A percentile compares a stretch with the other conserved stretches of the same genome.
These are phyloP conservation scores for Myxozyma kluyveri DNA, from an alignment of 805 yeast genomes.

Conservation along the genomic window DNA sequence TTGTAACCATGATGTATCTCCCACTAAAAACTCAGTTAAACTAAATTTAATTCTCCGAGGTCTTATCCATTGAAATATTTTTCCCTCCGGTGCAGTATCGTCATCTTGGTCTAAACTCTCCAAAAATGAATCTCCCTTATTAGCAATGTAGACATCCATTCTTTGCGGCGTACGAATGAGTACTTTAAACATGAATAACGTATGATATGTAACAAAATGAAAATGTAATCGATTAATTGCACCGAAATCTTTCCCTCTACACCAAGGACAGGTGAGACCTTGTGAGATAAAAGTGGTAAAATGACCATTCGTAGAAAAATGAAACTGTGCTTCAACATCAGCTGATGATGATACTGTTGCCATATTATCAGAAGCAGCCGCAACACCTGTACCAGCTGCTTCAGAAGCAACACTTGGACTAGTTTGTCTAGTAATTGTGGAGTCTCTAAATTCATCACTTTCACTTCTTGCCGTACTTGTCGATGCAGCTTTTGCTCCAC, in stretches of 20 bases:
- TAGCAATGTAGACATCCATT: slow-evolving; percentile 21
- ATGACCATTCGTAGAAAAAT: slow-evolving; percentile 15
- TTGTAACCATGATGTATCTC: slow-evolving; percentile 22
- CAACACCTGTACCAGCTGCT: neutral
- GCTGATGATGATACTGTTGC: neutral
- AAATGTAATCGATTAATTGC: slow-evolving; percentile 18
- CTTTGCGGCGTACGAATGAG: slow-evolving; percentile 12
- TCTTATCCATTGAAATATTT: slow-evolving; percentile 18
- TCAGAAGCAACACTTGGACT: neutral
- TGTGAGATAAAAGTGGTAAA: slow-evolving; percentile 17
- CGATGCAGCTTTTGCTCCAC: neutral
- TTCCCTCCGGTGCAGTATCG: slow-evolving; percentile 9
- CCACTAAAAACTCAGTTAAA: slow-evolving; percentile 8
- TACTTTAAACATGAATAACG: slow-evolving; percentile 17
- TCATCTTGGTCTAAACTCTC: neutral
- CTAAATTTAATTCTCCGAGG: slow-evolving; percentile 15
- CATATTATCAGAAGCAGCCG: neutral
- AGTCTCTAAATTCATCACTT: neutral
- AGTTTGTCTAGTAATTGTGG: neutral
- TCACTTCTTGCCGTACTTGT: neutral
- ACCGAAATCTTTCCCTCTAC: slow-evolving; percentile 11
- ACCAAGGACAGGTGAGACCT: slow-evolving; percentile 27
- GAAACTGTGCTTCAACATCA: slow-evolving; percentile 19
- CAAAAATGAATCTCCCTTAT: slow-evolving; percentile 15
- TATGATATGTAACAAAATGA: slow-evolving; percentile 22